phyloP scores from a whole-genome alignment of 176 grass and related monocot genomes.

The Ananas comosus region DNA sequence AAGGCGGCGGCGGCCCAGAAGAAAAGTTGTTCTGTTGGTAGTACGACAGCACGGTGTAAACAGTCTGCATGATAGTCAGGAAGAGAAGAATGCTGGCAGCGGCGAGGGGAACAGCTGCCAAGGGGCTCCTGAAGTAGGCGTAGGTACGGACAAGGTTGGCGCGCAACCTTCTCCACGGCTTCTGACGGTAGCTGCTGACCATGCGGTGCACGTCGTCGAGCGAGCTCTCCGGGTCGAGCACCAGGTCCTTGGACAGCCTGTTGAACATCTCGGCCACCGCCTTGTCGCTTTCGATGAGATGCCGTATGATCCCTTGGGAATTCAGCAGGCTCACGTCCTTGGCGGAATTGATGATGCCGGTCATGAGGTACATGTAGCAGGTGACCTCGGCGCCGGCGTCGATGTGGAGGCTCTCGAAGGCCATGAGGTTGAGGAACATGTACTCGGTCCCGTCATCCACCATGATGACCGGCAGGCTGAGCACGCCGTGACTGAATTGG shows the following conservation, averaged over 20 bases:
- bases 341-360: conserved; percentile 63
- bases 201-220: conserved; percentile 48
- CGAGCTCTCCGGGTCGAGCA: conserved; percentile 33
- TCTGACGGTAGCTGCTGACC: conserved; percentile 49
- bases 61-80: conserved; percentile 54
- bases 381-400: conserved; percentile 70
- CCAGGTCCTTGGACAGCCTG: conserved; percentile 60
- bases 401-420: conserved; percentile 75
- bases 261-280: conserved; percentile 68
- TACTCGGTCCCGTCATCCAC: conserved; percentile 81
- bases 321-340: conserved; percentile 64
- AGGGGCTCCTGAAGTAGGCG: conserved; percentile 62
- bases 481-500: conserved; percentile 40
- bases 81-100: conserved; percentile 57
- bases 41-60: conserved; percentile 36
- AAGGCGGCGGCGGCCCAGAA: background rate
- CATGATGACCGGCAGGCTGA: conserved; percentile 35
- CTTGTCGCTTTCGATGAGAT: conserved; percentile 56
- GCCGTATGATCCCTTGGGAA: conserved; percentile 55
- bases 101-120: conserved; percentile 56
- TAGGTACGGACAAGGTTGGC: conserved; percentile 63
- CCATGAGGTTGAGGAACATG: conserved; percentile 89
- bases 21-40: background rate
- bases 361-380: conserved; percentile 82
- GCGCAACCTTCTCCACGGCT: conserved; percentile 55